Evolutionary conservation across 129 eudicot genomes (phyloP), one percentile per base, ranked within the genome.

Genomic region (Kitagawia praeruptora): DNA sequence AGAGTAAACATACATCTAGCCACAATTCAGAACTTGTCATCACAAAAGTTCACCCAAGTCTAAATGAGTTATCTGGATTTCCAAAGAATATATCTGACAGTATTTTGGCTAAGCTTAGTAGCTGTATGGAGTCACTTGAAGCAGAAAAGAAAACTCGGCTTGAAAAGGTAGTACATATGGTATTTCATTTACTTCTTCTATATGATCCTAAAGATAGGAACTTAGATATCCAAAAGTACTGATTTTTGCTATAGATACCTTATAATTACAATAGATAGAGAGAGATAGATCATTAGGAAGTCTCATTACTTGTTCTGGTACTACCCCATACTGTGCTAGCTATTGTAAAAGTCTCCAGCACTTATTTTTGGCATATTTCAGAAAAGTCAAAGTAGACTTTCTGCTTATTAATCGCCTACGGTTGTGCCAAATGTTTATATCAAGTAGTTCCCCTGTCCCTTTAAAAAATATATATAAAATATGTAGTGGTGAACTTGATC

Each of bases 21-120:
- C 83, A 87, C 85, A 73, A 88, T 94, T 70, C 88, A 81, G 72
- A 81, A 83, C 74, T 86, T 91, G 79, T 79, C 97, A 45, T 90
- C 48, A 94, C 98, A 41, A 91, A 94, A 84, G 93, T 94, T 74
- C 97, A 91, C 63, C 98, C 98, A 31, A 94, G 98, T 91, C 85
- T 94, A 79, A 94, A 94, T 74, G 93, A 91, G 80, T 74, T 91
- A 48, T 91, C 91, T 6, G 98, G 97, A 39, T 89, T 94, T 80
- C 87, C 98, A 2, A 94, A 91, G 79, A 94, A 91, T 74, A 94
- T 94, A 80, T 87, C 93, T 81, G 93, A 94, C 70, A 41, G 27
- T 70, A 92, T 88, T 72, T 81, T 94, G 75, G 84, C 75, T 77
- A 86, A 94, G 83, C 98, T 94, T 38, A 82, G 82, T 41, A 88